Evolutionary conservation across 2,329 filamentous ascomycete genomes (phyloP).

Genomic region (Xylariaceae sp.): DNA sequence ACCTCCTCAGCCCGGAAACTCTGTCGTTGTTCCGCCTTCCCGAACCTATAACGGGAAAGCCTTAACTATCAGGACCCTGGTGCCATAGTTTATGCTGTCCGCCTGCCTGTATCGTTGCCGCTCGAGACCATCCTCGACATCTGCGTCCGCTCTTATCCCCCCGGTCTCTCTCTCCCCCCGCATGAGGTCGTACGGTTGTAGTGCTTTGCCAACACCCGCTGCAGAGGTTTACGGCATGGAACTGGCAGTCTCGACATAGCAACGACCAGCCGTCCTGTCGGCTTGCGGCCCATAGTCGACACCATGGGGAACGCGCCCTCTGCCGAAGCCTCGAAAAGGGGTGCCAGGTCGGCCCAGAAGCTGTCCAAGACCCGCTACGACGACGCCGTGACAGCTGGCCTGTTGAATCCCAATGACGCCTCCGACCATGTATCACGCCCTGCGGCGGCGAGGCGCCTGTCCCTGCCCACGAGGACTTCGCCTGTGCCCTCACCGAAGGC

Average conservation of each 20-base stretch:
- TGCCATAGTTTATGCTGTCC: slow-evolving; percentile 3
- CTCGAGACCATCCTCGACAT: neutral
- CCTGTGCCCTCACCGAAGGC: slow-evolving; percentile 13
- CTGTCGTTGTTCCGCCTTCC: too few species aligned
- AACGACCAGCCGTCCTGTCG: slow-evolving; percentile 24
- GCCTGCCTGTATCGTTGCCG: neutral
- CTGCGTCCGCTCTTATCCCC: slow-evolving; percentile 2
- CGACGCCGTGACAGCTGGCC: slow-evolving; percentile 33
- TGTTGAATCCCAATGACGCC: slow-evolving; percentile 29
- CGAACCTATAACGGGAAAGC: too few species aligned
- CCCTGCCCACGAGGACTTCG: slow-evolving; percentile 15
- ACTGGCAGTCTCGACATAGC: slow-evolving; percentile 30
- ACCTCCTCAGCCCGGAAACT: too few species aligned
- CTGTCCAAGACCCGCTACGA: slow-evolving; percentile 43
- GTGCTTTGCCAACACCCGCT: slow-evolving; percentile 20
- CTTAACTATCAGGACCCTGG: too few species aligned
- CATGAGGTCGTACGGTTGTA: slow-evolving; percentile 1
- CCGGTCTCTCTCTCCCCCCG: neutral
- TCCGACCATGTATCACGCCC: slow-evolving; percentile 24
- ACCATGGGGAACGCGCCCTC: slow-evolving; percentile 47
- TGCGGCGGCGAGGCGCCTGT: slow-evolving; percentile 21
- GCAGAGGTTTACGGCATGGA: slow-evolving; percentile 32
- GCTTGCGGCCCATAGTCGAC: slow-evolving; percentile 16
- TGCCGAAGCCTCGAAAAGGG: slow-evolving; percentile 31
- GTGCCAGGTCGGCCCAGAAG: slow-evolving; percentile 35